Conservation (phyloP, 306 rosid species). For the Fragaria vesca region DNA sequence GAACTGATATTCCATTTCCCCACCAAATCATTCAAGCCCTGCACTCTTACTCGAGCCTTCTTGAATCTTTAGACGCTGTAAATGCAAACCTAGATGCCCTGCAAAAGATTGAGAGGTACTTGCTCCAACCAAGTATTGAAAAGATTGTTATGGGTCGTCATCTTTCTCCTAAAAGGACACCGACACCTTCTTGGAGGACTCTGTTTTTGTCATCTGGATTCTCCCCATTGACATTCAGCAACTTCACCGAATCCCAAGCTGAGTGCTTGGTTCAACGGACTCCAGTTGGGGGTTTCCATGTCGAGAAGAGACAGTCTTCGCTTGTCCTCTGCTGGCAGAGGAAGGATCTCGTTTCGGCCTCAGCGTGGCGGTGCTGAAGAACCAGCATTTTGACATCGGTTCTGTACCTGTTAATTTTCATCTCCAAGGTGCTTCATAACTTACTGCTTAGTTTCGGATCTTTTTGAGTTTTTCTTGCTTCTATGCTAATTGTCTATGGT, state of each 20-base stretch:
- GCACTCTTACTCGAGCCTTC: constrained; percentile 50
- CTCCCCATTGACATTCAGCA: constrained; percentile 71
- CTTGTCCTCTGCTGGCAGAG: constrained; percentile 81
- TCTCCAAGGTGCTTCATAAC: constrained; percentile 59
- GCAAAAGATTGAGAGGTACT: constrained; percentile 70
- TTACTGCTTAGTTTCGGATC: constrained; percentile 39
- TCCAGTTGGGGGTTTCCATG: constrained; percentile 69
- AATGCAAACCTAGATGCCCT: constrained; percentile 57
- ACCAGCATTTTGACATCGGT: constrained; percentile 35
- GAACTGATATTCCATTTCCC: constrained; percentile 60
- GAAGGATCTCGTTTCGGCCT: constrained; percentile 69
- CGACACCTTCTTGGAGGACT: constrained; percentile 55
- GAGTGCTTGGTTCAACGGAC: constrained; percentile 83
- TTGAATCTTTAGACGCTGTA: constrained; percentile 79
- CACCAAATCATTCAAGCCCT: constrained; percentile 53
- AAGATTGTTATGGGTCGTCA: constrained; percentile 52
- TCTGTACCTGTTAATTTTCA: constrained; percentile 35
- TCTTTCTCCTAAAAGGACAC: constrained; percentile 38
- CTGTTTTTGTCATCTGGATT: constrained; percentile 68
- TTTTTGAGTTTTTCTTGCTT: constrained; percentile 37
- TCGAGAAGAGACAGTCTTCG: constrained; percentile 71
- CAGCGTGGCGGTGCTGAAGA: constrained; percentile 77
- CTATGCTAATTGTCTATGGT: constrained; percentile 72
- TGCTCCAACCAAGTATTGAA: constrained; percentile 76
- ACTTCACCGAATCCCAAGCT: constrained; percentile 84